Conservation (phyloP, 495 filamentous ascomycete genomes). For the Jackrogersella minutella region DNA sequence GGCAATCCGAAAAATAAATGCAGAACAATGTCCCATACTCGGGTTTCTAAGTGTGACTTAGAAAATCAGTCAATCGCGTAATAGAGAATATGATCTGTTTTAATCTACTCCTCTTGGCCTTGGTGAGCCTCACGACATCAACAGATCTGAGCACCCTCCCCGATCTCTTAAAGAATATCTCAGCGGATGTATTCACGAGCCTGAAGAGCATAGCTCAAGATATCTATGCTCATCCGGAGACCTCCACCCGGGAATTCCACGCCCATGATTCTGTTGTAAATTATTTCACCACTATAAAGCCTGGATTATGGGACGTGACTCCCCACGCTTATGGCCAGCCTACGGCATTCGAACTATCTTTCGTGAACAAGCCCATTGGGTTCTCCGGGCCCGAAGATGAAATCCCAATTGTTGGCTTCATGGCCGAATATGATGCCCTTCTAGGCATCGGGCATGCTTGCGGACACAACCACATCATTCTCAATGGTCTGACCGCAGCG, state of each 20-base stretch:
- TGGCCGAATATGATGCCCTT: slow-evolving; percentile 58
- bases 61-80: neutral
- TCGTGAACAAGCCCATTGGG: slow-evolving; percentile 44
- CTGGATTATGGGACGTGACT: slow-evolving; percentile 51
- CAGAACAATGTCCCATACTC: neutral
- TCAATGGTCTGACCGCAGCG: slow-evolving; percentile 55
- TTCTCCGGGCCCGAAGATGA: slow-evolving; percentile 46
- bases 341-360: slow-evolving; percentile 54
- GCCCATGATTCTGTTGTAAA: slow-evolving; percentile 58
- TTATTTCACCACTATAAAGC: slow-evolving; percentile 49
- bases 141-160: slow-evolving; percentile 30
- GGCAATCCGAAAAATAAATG: neutral
- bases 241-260: slow-evolving; percentile 54
- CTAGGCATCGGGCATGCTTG: slow-evolving; percentile 58
- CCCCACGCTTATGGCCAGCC: slow-evolving; percentile 51
- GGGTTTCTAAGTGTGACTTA: neutral
- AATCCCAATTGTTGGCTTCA: slow-evolving; percentile 53
- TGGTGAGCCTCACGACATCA: slow-evolving; percentile 3
- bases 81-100: slow-evolving; percentile 5
- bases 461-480: slow-evolving; percentile 58
- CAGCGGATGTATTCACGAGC: slow-evolving; percentile 32
- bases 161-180: slow-evolving; percentile 23
- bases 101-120: neutral
- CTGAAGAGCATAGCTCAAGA: slow-evolving; percentile 30
- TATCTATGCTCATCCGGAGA: slow-evolving; percentile 59